A percentile compares a stretch with the other conserved stretches of the same genome.
These are phyloP conservation scores for Iberis pinnata DNA, from an alignment of 345 rosid species.

Conservation along the genomic window DNA sequence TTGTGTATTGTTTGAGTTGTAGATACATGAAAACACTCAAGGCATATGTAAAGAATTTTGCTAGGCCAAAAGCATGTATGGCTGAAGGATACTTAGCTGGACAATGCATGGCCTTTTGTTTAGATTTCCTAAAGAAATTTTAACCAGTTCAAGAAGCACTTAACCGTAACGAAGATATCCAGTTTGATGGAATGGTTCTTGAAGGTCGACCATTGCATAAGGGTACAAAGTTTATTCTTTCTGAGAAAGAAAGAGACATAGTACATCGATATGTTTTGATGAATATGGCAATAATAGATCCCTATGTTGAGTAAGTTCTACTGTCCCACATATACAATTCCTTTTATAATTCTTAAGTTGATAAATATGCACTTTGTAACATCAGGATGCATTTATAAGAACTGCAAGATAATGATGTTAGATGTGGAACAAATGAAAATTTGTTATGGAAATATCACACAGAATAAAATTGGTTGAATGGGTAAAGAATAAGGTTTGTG, in stretches of 20 bases:
- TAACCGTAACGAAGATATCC: not conserved
- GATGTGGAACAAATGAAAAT: not conserved
- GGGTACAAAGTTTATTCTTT: not conserved
- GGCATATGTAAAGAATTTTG: not conserved
- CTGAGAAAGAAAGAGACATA: not conserved
- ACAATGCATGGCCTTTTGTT: not conserved
- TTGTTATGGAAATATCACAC: not conserved
- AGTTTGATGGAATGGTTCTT: not conserved
- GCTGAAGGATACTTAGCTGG: not conserved
- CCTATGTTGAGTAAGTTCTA: not conserved
- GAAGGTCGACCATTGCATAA: not conserved
- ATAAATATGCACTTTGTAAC: not conserved
- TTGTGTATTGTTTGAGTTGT: not conserved
- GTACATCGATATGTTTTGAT: not conserved
- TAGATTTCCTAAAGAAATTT: not conserved
- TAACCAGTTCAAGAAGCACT: not conserved
- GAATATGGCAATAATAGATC: not conserved
- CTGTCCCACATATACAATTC: too few relatives aligned
- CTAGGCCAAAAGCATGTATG: not conserved
- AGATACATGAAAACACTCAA: conserved; percentile 3
- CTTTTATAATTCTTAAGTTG: not conserved
- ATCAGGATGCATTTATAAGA: not conserved
- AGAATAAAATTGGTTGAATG: not conserved
- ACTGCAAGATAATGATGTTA: not conserved
- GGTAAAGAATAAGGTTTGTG: not conserved